A percentile compares a stretch with the other conserved stretches of the same genome.
Conservation (phyloP, 192 early-diverging fungal genomes). For the Jimgerdemannia lactiflua region DNA sequence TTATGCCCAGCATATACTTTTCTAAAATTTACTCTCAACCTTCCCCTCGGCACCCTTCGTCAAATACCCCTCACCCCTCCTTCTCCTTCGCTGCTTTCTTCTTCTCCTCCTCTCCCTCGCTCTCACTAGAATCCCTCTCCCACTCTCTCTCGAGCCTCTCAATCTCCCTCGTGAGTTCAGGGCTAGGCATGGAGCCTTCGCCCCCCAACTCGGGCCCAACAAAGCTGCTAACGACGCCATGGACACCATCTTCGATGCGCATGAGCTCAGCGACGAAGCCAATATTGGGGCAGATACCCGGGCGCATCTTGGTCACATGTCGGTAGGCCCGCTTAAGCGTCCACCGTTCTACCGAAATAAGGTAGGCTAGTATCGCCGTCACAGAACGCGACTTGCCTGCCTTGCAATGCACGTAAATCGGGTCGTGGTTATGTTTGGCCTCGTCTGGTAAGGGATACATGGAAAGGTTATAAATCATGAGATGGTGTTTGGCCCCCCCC, state of each 20-base stretch:
- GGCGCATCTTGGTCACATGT: slow-evolving; percentile 58
- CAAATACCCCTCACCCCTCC: no score
- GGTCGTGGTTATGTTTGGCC: slow-evolving; percentile 33
- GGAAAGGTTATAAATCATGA: background rate
- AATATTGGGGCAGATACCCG: slow-evolving; percentile 73
- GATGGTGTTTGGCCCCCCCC: background rate
- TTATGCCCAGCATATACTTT: no score
- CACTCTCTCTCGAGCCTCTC: slow-evolving; percentile 18
- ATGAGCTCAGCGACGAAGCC: slow-evolving; percentile 71
- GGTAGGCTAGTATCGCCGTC: slow-evolving; percentile 65
- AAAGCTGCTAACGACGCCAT: slow-evolving; percentile 40
- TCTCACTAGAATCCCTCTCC: slow-evolving; percentile 4
- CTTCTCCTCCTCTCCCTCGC: background rate
- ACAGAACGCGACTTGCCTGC: slow-evolving; percentile 72
- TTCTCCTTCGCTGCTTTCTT: no score
- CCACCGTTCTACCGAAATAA: slow-evolving; percentile 59
- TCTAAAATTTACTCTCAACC: no score
- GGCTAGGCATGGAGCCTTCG: slow-evolving; percentile 9
- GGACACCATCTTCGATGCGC: slow-evolving; percentile 60
- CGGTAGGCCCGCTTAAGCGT: slow-evolving; percentile 63
- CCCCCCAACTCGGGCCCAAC: slow-evolving; percentile 2
- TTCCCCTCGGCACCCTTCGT: no score
- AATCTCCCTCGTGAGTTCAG: slow-evolving; percentile 13
- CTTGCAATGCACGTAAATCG: slow-evolving; percentile 75
- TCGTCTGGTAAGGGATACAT: slow-evolving; percentile 16